These are phyloP conservation scores for Rhizopogon salebrosus DNA, from an alignment of 768 basidiomycete genomes.

Conservation along the genomic window DNA sequence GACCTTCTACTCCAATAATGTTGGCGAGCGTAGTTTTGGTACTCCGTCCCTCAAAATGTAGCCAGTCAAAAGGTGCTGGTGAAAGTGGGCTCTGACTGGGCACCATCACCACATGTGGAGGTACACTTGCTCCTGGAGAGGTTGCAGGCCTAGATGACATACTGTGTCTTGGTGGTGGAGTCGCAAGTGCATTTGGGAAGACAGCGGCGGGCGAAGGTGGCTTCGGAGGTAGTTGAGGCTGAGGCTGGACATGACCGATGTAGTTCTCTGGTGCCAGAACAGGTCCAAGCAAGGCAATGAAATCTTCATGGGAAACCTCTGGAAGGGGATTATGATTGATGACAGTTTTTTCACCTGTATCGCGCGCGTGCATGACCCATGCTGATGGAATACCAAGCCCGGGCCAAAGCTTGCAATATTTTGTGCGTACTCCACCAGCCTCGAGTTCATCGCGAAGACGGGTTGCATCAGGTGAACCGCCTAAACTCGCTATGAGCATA, in stretches of 20 bases:
- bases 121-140: constrained; percentile 9
- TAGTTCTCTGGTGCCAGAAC: constrained; percentile 80
- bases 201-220: constrained; percentile 26
- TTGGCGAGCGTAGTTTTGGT: constrained; percentile 78
- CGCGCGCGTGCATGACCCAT: constrained; percentile 76
- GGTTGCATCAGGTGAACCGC: constrained; percentile 64
- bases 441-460: constrained; percentile 63
- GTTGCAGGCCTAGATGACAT: constrained; percentile 28
- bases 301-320: constrained; percentile 84
- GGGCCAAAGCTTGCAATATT: constrained; percentile 70
- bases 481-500: constrained; percentile 68
- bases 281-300: constrained; percentile 75
- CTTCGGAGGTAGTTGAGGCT: constrained; percentile 12
- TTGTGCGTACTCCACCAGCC: constrained; percentile 59
- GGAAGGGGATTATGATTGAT: constrained; percentile 87
- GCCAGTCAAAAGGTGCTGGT: constrained; percentile 80
- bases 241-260: constrained; percentile 21
- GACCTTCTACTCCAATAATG: constrained; percentile 72
- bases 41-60: constrained; percentile 80
- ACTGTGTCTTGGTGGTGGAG: constrained; percentile 28
- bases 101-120: constrained; percentile 9
- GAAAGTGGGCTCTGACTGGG: constrained; percentile 44
- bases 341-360: constrained; percentile 59
- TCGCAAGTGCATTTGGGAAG: constrained; percentile 17
- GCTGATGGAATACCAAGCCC: constrained; percentile 72